Evolutionary conservation across 192 early-diverging fungal genomes (phyloP).

Genomic region (Globomyces pollinis-pini): DNA sequence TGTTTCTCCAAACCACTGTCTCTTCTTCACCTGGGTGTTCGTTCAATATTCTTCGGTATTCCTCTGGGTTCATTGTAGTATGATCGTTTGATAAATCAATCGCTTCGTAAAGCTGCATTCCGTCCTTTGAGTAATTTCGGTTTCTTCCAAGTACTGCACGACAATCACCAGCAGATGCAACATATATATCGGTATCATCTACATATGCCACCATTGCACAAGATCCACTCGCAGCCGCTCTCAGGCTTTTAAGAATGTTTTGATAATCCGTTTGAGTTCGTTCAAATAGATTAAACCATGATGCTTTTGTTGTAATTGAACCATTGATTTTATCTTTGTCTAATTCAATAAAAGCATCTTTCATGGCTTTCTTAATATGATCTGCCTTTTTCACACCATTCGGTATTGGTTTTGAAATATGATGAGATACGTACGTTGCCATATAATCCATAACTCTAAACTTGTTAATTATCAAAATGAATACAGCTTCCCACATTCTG

Average conservation of each 20-base stretch:
- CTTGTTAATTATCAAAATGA: too few species aligned
- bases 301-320: slow-evolving; percentile 6
- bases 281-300: neutral
- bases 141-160: slow-evolving; percentile 37
- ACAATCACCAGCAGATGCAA: slow-evolving; percentile 42
- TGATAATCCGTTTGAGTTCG: neutral
- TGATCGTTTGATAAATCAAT: slow-evolving; percentile 35
- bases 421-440: slow-evolving; percentile 29
- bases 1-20: slow-evolving; percentile 34
- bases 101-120: slow-evolving; percentile 17
- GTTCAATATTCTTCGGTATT: slow-evolving; percentile 39
- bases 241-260: slow-evolving; percentile 10
- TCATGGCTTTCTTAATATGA: slow-evolving; percentile 26
- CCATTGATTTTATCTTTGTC: slow-evolving; percentile 42
- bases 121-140: slow-evolving; percentile 10
- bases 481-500: slow-evolving; percentile 34
- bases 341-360: slow-evolving; percentile 32
- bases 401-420: slow-evolving; percentile 4
- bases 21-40: slow-evolving; percentile 44
- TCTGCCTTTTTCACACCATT: neutral
- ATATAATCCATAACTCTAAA: slow-evolving; percentile 33
- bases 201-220: slow-evolving; percentile 42
- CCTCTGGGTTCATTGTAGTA: slow-evolving; percentile 30
- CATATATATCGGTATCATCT: slow-evolving; percentile 39
- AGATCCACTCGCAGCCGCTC: slow-evolving; percentile 31